A percentile compares a stretch with the other conserved stretches of the same genome.
These are phyloP conservation scores for Xylariaceae sp. DNA, from an alignment of 2,329 filamentous ascomycete species.

Conservation along the genomic window DNA sequence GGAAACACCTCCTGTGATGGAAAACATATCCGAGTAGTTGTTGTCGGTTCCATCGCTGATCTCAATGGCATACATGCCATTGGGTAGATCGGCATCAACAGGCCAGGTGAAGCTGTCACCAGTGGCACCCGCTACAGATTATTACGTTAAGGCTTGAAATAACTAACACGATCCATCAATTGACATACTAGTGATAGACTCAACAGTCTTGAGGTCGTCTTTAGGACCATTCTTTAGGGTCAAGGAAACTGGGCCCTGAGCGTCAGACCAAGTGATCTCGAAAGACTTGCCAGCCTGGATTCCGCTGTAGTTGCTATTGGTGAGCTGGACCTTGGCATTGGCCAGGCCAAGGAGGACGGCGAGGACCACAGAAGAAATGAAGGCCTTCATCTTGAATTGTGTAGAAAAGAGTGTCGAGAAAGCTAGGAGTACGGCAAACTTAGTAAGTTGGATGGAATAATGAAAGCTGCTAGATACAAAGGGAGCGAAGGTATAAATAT, in stretches of 20 bases:
- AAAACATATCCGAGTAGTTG: conserved; percentile 54
- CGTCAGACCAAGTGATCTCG: conserved; percentile 50
- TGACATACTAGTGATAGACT: conserved; percentile 46
- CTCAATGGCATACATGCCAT: conserved; percentile 53
- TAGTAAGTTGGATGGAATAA: conserved; percentile 2
- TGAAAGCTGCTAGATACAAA: too few species aligned
- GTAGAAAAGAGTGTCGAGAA: conserved; percentile 24
- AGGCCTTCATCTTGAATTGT: conserved; percentile 43
- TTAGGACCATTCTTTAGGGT: conserved; percentile 47
- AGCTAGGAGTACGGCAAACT: conserved; percentile 4
- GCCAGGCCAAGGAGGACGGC: conserved; percentile 42
- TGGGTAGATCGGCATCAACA: conserved; percentile 43
- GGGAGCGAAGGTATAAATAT: neutral
- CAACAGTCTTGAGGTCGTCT: conserved; percentile 44
- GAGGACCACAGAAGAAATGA: conserved; percentile 37
- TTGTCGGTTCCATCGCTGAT: conserved; percentile 47
- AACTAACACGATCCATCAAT: neutral
- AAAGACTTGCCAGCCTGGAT: conserved; percentile 49
- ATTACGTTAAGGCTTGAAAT: conserved; percentile 17
- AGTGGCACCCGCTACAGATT: conserved; percentile 41
- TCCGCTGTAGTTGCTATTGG: conserved; percentile 43
- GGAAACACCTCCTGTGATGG: conserved; percentile 37
- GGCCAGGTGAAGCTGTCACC: conserved; percentile 48
- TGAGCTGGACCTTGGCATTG: conserved; percentile 41
- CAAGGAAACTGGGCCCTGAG: conserved; percentile 50